Evolutionary conservation across 2,329 filamentous ascomycete species (phyloP), one percentile per base, ranked within the genome.

Genomic region (Botrytis aclada): DNA sequence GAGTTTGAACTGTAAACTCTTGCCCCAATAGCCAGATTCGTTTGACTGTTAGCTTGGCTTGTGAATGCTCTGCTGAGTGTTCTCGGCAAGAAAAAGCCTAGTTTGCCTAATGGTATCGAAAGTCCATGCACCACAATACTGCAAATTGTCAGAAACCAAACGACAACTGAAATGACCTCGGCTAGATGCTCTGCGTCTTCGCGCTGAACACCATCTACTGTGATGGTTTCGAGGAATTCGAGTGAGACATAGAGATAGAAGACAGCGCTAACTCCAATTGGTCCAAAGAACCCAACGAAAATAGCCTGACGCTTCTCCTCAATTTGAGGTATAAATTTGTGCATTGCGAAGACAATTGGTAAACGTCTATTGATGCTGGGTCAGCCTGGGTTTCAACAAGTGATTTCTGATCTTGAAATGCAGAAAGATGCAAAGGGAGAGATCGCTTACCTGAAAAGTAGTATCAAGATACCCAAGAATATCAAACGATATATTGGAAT

Each of bases 251-350:
- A 97, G 9, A 98, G 86, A 80, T 98, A 97, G 81, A 97, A 98
- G 32, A 97, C 88, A 1, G 94, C 95, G 25, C 93, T 93, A 1
- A 97, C 94, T 4, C 95, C 94, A 72, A 98, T 95, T 0, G 95
- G 95, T 0, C 95, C 95, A 76, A 98, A 98, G 84, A 97, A 97
- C 0, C 95, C 95, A 12, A 96, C 93, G 79, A 97, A 97, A 0
- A 93, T 83, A 2, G 94, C 94, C 77, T 97, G 94, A 6, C 88
- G 87, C 43, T 87, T 82, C 58, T 92, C 86, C 73, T 94, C 88
- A 60, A 97, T 94, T 80, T 97, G 93, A 43, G 88, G 92, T 62
- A 97, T 95, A 74, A 87, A 86, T 77, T 88, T 91, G 80, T 95
- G 91, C 81, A 95, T 85, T 0, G 86, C 88, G 70, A 93, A 88